phyloP scores from a whole-genome alignment of 345 rosid genomes.

The Eucalyptus erythrocorys region DNA sequence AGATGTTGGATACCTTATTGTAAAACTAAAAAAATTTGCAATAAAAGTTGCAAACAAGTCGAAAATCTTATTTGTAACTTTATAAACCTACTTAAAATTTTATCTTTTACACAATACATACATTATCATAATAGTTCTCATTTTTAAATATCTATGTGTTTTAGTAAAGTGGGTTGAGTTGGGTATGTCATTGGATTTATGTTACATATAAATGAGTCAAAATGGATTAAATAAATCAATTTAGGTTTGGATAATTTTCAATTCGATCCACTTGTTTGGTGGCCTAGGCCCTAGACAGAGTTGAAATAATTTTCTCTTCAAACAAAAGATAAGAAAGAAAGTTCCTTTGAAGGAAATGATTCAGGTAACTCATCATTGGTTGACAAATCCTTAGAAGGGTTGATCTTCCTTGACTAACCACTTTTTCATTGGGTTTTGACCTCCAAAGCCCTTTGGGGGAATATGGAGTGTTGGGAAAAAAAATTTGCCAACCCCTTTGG shows the following conservation, averaged over 20 bases:
- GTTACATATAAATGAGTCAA: neutral
- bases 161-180: neutral
- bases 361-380: neutral
- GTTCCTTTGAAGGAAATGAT: neutral
- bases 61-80: neutral
- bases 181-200: neutral
- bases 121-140: neutral
- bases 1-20: neutral
- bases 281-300: neutral
- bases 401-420: neutral
- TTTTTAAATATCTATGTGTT: neutral
- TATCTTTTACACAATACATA: neutral
- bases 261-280: rapidly evolving
- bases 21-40: neutral
- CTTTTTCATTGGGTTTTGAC: no score
- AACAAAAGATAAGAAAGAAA: neutral
- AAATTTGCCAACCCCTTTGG: neutral
- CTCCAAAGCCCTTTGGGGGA: no score
- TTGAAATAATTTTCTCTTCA: neutral
- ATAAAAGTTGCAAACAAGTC: neutral
- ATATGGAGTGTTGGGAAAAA: neutral
- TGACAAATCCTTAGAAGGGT: neutral
- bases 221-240: rapidly evolving
- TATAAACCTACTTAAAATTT: neutral
- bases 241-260: rapidly evolving